Base-by-base conservation (phyloP, 2,329 filamentous ascomycete species). In the Macroventuria anomochaeta region DNA sequence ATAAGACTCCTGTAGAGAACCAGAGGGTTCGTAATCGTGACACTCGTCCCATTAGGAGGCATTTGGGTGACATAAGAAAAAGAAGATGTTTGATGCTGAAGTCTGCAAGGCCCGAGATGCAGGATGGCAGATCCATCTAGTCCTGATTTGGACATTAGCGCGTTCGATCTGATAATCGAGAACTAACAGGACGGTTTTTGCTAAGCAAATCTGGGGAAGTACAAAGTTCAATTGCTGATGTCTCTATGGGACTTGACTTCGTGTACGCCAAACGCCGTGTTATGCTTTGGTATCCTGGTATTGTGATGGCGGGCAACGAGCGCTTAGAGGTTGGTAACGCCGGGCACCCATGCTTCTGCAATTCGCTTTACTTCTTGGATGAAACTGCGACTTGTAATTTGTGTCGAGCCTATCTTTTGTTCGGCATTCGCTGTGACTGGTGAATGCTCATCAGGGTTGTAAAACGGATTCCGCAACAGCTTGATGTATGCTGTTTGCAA, bases 391-490 rank as follows among this genome's bases (percentile, higher is more conserved):
- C 92, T 96, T 46, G 85, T 89, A 62, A 97, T 97, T 70, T 88
- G 87, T 72, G 86, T 77, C 8, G 77, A 78, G 13, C 76, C 77
- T 4, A 80, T 74, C 36, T 73, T 71, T 33, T 76, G 66, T 36
- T 78, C 72, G 29, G 76, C 75, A 39, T 77, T 76, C 42, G 80
- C 79, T 39, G 75, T 73, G 29, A 79, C 83, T 41, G 88, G 89
- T 58, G 83, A 83, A 73, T 93, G 87, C 66, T 93, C 89, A 70
- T 97, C 92, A 8, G 93, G 93, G 39, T 89, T 87, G 75, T 93
- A 97, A 76, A 99, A 99, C 0, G 93, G 93, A 69, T 99, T 97
- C 76, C 96, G 89, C 62, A 97, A 78, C 44, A 99, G 79, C 57
- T 86, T 81, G 53, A 97, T 89, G 68, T 97, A 99, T 25, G 93